Base-by-base conservation (phyloP, 2,329 filamentous ascomycete species). In the Claviceps lovelessii region DNA sequence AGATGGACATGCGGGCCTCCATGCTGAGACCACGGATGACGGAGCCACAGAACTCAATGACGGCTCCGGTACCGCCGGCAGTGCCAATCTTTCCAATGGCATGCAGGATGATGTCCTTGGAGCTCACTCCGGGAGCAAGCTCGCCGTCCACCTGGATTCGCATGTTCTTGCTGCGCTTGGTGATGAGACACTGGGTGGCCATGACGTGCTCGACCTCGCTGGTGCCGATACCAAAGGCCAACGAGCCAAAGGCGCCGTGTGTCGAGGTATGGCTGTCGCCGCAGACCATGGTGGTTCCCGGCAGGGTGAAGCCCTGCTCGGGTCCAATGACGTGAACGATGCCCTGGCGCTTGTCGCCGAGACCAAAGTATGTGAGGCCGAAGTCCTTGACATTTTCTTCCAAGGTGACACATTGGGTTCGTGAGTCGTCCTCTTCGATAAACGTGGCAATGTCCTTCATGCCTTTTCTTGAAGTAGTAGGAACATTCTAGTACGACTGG, bases 241-340 rank as follows among this genome's bases (percentile, higher is more conserved):
- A 81, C 62, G 90, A 81, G 61, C 93, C 93, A 64, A 97, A 98
- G 53, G 93, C 93, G 64, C 93, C 93, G 73, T 98, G 93, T 59
- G 93, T 98, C 31, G 91, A 96, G 49, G 93, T 98, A 70, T 98
- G 93, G 66, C 88, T 95, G 78, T 98, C 93, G 70, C 93, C 93
- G 67, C 93, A 97, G 61, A 97, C 93, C 42, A 97, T 87, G 3
- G 93, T 98, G 54, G 93, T 97, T 62, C 89, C 93, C 46, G 93
- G 93, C 42, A 97, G 85, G 55, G 93, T 98, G 77, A 98, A 98
- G 62, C 93, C 93, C 72, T 98, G 93, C 76, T 98, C 93, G 45
- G 93, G 93, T 41, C 93, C 93, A 64, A 98, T 97, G 65, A 98
- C 88, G 73, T 98, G 93, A 56, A 97, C 93, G 64, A 98, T 98